phyloP scores from a whole-genome alignment of 345 rosid species.

The Camelina laxa region DNA sequence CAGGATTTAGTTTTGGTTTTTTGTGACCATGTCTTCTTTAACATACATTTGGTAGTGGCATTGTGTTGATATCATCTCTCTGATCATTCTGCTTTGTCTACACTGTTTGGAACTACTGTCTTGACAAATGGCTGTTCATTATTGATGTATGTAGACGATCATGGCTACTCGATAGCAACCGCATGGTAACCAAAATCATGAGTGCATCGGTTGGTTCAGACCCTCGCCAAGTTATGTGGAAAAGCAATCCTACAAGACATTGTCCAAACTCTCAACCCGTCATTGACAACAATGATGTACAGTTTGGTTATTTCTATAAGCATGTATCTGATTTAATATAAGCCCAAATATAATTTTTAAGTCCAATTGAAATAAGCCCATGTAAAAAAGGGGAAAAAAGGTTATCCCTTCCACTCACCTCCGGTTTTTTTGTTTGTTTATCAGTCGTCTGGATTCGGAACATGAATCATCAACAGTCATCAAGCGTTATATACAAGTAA shows the following conservation, averaged over 20 bases:
- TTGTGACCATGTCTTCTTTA: not conserved
- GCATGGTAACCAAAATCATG: conserved; percentile 83
- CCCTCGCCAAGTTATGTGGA: conserved; percentile 62
- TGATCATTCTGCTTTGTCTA: not conserved
- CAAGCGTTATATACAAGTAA: too few species aligned
- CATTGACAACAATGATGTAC: conserved; percentile 90
- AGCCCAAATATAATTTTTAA: too few species aligned
- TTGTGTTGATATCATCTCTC: conserved; percentile 15
- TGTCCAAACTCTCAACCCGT: conserved; percentile 77
- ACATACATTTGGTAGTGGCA: conserved; percentile 4
- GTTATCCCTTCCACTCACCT: too few species aligned
- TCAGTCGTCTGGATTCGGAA: too few species aligned
- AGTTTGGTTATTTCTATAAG: not conserved
- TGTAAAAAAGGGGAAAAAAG: too few species aligned
- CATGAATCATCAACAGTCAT: too few species aligned
- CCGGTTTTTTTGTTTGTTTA: too few species aligned
- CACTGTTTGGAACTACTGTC: not conserved
- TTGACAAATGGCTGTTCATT: not conserved
- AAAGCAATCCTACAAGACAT: conserved; percentile 79
- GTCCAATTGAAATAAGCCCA: too few species aligned
- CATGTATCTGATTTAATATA: not conserved
- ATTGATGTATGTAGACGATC: conserved; percentile 57
- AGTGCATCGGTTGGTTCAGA: conserved; percentile 62
- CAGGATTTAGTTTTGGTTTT: not conserved
- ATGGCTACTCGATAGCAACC: conserved; percentile 83